Evolutionary conservation across 257 asterid species (phyloP).

Genomic region (Thymus mandschuricus): DNA sequence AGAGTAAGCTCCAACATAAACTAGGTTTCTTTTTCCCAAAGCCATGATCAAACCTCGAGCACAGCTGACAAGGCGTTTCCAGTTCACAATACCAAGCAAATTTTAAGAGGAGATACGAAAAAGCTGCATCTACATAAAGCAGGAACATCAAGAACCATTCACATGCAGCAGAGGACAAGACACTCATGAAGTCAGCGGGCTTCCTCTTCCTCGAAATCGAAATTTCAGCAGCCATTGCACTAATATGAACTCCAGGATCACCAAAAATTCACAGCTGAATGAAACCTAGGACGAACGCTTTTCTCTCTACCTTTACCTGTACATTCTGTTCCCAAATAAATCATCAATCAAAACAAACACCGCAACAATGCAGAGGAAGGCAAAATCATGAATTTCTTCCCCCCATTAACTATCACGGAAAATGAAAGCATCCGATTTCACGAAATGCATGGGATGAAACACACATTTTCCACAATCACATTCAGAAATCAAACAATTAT

Average conservation of each 20-base stretch:
- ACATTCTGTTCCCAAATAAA: not conserved
- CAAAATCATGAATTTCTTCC: conserved; percentile 11
- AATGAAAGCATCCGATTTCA: not conserved
- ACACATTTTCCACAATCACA: conserved; percentile 19
- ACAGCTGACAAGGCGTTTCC: conserved; percentile 66
- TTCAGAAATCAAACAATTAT: conserved; percentile 7
- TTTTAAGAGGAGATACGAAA: conserved; percentile 55
- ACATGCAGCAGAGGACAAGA: conserved; percentile 80
- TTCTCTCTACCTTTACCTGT: conserved; percentile 35
- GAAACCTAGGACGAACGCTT: conserved; percentile 32
- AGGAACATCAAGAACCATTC: conserved; percentile 85
- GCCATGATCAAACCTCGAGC: conserved; percentile 64
- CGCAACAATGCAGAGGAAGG: conserved; percentile 2
- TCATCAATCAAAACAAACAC: conserved; percentile 21
- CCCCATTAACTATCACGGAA: not conserved
- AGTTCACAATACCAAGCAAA: conserved; percentile 69
- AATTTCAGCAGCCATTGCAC: conserved; percentile 58
- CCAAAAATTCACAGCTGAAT: conserved; percentile 40
- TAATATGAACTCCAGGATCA: conserved; percentile 40
- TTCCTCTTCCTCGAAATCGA: conserved; percentile 45
- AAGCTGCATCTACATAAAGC: conserved; percentile 63
- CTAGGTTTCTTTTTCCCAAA: conserved; percentile 48
- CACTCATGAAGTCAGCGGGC: conserved; percentile 49
- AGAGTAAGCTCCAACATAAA: conserved; percentile 49
- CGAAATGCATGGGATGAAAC: conserved; percentile 4